phyloP scores from a whole-genome alignment of 176 grass and related monocot genomes.

The Ensete glaucum region DNA sequence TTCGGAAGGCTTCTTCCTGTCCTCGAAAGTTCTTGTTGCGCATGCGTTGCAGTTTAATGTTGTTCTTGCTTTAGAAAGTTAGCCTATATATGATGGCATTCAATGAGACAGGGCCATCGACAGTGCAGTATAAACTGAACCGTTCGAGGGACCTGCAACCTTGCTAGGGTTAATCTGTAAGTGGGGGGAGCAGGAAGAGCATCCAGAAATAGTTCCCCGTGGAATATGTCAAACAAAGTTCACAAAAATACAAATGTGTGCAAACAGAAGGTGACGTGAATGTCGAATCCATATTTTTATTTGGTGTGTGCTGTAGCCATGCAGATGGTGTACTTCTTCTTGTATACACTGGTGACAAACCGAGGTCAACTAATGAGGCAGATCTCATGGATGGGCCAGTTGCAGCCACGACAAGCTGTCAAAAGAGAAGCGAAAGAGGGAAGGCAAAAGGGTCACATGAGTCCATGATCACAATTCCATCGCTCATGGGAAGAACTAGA shows the following conservation, averaged over 20 bases:
- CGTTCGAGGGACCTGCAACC: no score
- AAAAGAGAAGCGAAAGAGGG: slow-evolving; percentile 9
- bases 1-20: no score
- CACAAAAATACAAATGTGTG: neutral
- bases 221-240: slow-evolving; percentile 2
- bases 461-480: neutral
- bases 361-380: slow-evolving; percentile 42
- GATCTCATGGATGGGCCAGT: slow-evolving; percentile 30
- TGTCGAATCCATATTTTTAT: slow-evolving; percentile 13
- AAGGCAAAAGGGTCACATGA: slow-evolving; percentile 26
- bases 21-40: no score
- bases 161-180: no score
- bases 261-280: slow-evolving; percentile 2
- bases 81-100: no score
- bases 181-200: no score
- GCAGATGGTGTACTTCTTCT: slow-evolving; percentile 11
- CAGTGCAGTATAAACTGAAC: no score
- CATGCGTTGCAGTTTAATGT: no score
- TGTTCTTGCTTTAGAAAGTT: no score
- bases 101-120: no score
- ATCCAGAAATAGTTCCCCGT: neutral
- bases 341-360: slow-evolving; percentile 25
- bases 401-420: slow-evolving; percentile 28
- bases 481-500: neutral
- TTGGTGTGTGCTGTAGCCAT: neutral